Base-by-base conservation (phyloP, 352 stramenopile genomes). In the Phytophthora sojae region DNA sequence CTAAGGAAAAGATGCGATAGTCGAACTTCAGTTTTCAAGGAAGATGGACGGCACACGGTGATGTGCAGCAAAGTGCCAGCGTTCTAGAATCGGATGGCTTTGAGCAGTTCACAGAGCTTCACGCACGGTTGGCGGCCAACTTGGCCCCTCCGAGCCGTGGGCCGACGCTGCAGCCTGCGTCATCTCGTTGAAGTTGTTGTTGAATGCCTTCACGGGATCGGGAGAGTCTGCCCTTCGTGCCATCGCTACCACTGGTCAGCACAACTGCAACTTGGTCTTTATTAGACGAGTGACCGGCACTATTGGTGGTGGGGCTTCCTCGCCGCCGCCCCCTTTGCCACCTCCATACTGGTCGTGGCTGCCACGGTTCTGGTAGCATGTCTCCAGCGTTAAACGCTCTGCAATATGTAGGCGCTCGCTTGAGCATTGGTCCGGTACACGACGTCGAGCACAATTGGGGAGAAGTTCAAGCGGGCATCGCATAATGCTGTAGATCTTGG, bases 21-120 rank as follows among this genome's bases (percentile, higher is more conserved):
- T 56, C 52, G 17, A 57, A 57, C 56, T 62, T 53, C 56, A 62
- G 56, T 54, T 53, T 62, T 62, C 23, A 52, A 57, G 15, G 39
- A 29, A 30, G 56, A 62, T 62, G 56, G 56, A 44, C 39, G 52
- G 25, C 25, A 57, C 50, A 39, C 21, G 6, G 26, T 44, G 51
- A 44, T 55, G 49, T 55, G 49, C 49, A 35, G 50, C 50, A 56
- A 50, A 45, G 37, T 45, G 0, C 15, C 37, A 45, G 37, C 30
- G 30, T 26, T 35, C 30, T 35, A 8, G 9, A 0, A 2, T 45
- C 14, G 14, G 37, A 45, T 45, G 37, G 14, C 6, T 45, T 45
- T n/a, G 42, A 8, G 7, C 8, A 37, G 8, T 37, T 37, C 30
- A 37, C 30, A 8, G 30, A 37, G 30, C 30, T 37, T 37, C 26